Evolutionary conservation across 2,329 filamentous ascomycete species (phyloP).

Genomic region (Dichotomopilus funicola): DNA sequence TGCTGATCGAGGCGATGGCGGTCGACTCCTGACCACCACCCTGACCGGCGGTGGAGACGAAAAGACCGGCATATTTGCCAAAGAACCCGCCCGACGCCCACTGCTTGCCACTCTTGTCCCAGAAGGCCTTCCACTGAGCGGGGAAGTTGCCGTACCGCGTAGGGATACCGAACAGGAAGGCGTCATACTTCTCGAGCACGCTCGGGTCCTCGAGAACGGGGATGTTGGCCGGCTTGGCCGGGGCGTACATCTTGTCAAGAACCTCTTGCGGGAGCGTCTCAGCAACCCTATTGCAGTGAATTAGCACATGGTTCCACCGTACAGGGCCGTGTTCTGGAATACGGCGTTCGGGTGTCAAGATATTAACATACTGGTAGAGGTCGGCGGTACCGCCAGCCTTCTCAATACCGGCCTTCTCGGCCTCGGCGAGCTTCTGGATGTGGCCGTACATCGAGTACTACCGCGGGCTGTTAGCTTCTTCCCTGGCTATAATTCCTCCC

Average conservation of each 20-base stretch:
- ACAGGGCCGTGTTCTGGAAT: not conserved
- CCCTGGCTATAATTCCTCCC: too few relatives aligned
- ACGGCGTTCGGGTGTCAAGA: not conserved
- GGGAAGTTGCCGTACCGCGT: conserved; percentile 97
- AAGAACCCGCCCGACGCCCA: conserved; percentile 71
- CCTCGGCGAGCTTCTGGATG: conserved; percentile 74
- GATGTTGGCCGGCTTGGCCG: conserved; percentile 63
- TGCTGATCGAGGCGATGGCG: conserved; percentile 72
- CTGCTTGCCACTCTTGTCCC: conserved; percentile 82
- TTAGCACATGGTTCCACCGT: not conserved
- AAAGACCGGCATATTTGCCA: conserved; percentile 88
- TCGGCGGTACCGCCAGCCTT: conserved; percentile 76
- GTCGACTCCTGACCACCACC: conserved; percentile 95
- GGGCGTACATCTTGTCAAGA: conserved; percentile 84
- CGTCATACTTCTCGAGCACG: conserved; percentile 71
- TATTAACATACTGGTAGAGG: conserved; percentile 63
- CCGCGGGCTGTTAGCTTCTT: not conserved
- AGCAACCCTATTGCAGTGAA: conserved; percentile 47
- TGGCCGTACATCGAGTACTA: conserved; percentile 96
- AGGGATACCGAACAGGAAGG: conserved; percentile 86
- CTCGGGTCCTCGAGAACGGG: conserved; percentile 52
- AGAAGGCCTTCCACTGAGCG: conserved; percentile 88
- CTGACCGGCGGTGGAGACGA: conserved; percentile 75
- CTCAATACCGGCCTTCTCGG: conserved; percentile 85
- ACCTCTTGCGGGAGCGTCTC: conserved; percentile 86